Evolutionary conservation across 2,329 filamentous ascomycete genomes (phyloP), one percentile per base, ranked within the genome.

Genomic region (Diaporthe caulivora): DNA sequence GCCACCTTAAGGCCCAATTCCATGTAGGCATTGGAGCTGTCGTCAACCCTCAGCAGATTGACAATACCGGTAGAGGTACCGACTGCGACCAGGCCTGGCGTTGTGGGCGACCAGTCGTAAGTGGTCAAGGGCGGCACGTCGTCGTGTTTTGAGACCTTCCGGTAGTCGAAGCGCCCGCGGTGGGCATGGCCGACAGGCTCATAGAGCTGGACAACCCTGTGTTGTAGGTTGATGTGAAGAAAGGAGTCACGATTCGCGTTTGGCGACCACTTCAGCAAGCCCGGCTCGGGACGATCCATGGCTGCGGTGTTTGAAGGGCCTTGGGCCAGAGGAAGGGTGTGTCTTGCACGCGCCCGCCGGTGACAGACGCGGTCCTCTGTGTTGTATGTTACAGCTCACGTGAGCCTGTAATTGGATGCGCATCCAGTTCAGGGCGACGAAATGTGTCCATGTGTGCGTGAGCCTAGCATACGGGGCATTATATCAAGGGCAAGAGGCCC

Each of bases 61-160:
- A 95, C 93, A 72, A 95, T 90, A 64, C 94, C 94, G 51, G 91
- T 91, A 18, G 91, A 89, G 15, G 93, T 93, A 53, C 94, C 94
- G 37, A 97, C 89, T 29, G 93, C 93, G 53, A 97, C 88, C 11
- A 95, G 85, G 68, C 91, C 90, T 42, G 87, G 85, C n/a, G 89
- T 84, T 40, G 86, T 86, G 34, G 90, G 89, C 17, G 90, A 92
- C 91, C 90, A 92, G 82, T 92, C 91, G 79, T 91, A 92, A 7
- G 90, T 91, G 55, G 89, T 92, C 73, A 92, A 84, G 6, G 88
- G 87, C 51, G 90, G 91, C 57, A 92, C 88, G 77, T 92, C 89
- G 79, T 91, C 89, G 77, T 92, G 90, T 65, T 89, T 88, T 26
- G 87, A 87, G 26, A 89, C 80, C 77, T 87, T 89, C 65, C 85